Conservation (phyloP, 345 rosid genomes). For the Erysimum cheiranthoides region DNA sequence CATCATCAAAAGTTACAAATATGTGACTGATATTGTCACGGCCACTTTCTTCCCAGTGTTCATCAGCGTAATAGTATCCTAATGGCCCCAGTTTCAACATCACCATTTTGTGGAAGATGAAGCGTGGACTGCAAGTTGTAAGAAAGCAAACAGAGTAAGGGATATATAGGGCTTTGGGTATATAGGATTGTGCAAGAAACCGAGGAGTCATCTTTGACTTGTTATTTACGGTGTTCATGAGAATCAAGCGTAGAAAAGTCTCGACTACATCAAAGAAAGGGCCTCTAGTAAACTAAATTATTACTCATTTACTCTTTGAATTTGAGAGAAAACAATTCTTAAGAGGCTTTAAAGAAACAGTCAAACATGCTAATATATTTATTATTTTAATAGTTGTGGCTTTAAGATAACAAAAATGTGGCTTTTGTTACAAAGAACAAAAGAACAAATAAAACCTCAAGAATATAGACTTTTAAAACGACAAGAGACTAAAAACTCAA, state of each 20-base stretch:
- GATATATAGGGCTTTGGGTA: background rate
- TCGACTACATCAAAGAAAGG: background rate
- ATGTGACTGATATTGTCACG: background rate
- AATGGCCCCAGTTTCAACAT: background rate
- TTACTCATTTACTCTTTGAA: background rate
- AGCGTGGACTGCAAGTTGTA: background rate
- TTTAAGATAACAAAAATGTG: background rate
- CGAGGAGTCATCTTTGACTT: background rate
- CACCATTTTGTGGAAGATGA: background rate
- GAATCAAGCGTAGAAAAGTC: background rate
- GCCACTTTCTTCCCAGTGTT: background rate
- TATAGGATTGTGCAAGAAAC: background rate
- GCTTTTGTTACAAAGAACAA: no score
- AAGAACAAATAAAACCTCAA: no score
- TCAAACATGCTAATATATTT: no score
- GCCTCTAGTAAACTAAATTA: no score
- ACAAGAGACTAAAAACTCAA: no score
- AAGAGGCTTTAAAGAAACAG: background rate
- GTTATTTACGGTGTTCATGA: background rate
- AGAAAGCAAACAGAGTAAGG: background rate
- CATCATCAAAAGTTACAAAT: background rate
- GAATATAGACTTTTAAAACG: no score
- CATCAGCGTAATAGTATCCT: background rate
- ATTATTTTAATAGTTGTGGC: background rate
- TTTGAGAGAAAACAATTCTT: background rate